Conservation (phyloP, 495 filamentous ascomycete species). For the Penicillium psychrofluorescens region DNA sequence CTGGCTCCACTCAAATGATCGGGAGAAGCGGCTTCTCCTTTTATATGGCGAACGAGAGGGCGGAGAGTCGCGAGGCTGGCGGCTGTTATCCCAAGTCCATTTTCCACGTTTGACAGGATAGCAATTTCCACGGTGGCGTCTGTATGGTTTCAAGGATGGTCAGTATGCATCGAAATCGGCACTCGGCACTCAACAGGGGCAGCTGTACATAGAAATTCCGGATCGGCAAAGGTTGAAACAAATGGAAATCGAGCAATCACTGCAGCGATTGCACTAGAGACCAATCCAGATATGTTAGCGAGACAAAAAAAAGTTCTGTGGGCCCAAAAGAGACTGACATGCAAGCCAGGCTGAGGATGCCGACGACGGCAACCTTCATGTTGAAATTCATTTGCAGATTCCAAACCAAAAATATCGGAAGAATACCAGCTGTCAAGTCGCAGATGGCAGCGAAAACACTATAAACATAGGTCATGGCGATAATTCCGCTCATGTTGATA, state of each 20-base stretch:
- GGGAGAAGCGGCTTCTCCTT: no score
- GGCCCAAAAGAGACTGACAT: slow-evolving; percentile 19
- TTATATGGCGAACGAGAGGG: slow-evolving; percentile 28
- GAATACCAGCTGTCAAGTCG: slow-evolving; percentile 37
- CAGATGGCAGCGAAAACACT: slow-evolving; percentile 31
- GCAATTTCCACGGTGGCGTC: slow-evolving; percentile 36
- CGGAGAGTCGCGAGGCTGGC: slow-evolving; percentile 41
- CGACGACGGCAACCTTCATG: slow-evolving; percentile 30
- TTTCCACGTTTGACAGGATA: slow-evolving; percentile 39
- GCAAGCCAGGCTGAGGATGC: slow-evolving; percentile 38
- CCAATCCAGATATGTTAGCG: background rate
- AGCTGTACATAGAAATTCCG: slow-evolving; percentile 33
- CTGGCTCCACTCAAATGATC: no score
- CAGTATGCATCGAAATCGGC: background rate
- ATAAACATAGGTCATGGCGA: slow-evolving; percentile 37
- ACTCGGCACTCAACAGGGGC: background rate
- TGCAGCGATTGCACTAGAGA: slow-evolving; percentile 27
- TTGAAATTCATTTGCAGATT: slow-evolving; percentile 30
- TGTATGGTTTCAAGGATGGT: background rate
- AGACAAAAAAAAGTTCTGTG: background rate
- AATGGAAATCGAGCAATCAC: slow-evolving; percentile 37
- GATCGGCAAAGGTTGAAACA: slow-evolving; percentile 27
- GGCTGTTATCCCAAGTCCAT: slow-evolving; percentile 37
- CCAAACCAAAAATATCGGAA: slow-evolving; percentile 30
- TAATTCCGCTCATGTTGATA: slow-evolving; percentile 27